phyloP scores from a whole-genome alignment of 345 rosid genomes.

The Populus euphratica region DNA sequence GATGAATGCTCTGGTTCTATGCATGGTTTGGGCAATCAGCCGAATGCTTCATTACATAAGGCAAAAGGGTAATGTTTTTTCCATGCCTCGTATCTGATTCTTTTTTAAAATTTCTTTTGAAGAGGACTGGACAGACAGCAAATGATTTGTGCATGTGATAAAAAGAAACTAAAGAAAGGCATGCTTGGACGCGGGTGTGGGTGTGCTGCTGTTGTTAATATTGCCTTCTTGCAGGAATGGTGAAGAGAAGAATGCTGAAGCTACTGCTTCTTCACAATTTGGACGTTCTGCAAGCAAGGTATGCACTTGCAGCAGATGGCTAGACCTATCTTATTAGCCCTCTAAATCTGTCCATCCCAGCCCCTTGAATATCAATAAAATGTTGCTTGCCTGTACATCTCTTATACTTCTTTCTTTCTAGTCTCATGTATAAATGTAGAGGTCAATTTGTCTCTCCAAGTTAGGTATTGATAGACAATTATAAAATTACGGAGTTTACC shows the following conservation, averaged over 20 bases:
- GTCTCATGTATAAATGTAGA: background rate
- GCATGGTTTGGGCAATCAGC: constrained; percentile 36
- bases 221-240: constrained; percentile 46
- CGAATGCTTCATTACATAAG: constrained; percentile 25
- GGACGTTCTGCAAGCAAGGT: constrained; percentile 61
- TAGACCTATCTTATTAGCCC: too few species aligned
- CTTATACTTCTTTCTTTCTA: background rate
- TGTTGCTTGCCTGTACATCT: background rate
- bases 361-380: background rate
- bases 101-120: background rate
- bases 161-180: background rate
- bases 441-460: background rate
- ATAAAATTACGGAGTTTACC: background rate
- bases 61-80: constrained; percentile 40
- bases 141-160: background rate
- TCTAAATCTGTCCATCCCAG: background rate
- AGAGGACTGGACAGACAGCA: background rate
- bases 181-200: background rate
- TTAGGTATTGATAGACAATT: background rate
- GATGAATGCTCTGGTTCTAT: constrained; percentile 35
- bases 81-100: background rate
- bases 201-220: background rate
- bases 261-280: constrained; percentile 20
- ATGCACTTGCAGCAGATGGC: constrained; percentile 15
- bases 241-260: constrained; percentile 40